Evolutionary conservation across 2,329 filamentous ascomycete species (phyloP).

Genomic region (Pochonia chlamydosporia): DNA sequence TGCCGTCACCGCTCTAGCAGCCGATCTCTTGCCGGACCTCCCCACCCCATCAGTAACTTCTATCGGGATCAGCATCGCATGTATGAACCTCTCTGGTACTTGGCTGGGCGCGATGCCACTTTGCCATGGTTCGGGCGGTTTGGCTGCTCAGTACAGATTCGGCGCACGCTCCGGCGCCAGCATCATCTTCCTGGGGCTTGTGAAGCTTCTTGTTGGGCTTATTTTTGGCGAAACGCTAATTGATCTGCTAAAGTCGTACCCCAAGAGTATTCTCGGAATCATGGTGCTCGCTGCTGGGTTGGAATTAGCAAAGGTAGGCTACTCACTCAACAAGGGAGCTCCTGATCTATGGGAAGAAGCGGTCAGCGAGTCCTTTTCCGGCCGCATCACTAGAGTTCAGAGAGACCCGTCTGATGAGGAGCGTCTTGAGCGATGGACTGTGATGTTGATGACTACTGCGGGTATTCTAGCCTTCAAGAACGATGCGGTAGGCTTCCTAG

Average conservation of each 20-base stretch:
- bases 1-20: conserved; percentile 73
- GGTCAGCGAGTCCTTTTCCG: conserved; percentile 28
- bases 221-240: conserved; percentile 71
- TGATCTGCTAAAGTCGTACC: conserved; percentile 64
- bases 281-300: conserved; percentile 88
- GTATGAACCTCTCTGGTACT: conserved; percentile 78
- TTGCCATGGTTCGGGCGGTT: conserved; percentile 85
- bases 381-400: conserved; percentile 33
- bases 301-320: conserved; percentile 79
- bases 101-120: conserved; percentile 96
- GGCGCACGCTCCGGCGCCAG: conserved; percentile 83
- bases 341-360: conserved; percentile 54
- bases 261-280: conserved; percentile 70
- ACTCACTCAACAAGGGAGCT: conserved; percentile 71
- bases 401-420: conserved; percentile 59
- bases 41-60: conserved; percentile 65
- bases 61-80: conserved; percentile 73
- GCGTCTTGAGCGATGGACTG: conserved; percentile 70
- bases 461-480: conserved; percentile 82
- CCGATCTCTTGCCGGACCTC: conserved; percentile 67
- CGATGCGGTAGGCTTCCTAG: conserved; percentile 79
- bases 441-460: conserved; percentile 85
- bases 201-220: conserved; percentile 73
- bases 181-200: conserved; percentile 68
- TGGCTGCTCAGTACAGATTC: conserved; percentile 88